Evolutionary conservation across 257 asterid species (phyloP), one percentile per base, ranked within the genome.

Genomic region (Galeopsis tetrahit): DNA sequence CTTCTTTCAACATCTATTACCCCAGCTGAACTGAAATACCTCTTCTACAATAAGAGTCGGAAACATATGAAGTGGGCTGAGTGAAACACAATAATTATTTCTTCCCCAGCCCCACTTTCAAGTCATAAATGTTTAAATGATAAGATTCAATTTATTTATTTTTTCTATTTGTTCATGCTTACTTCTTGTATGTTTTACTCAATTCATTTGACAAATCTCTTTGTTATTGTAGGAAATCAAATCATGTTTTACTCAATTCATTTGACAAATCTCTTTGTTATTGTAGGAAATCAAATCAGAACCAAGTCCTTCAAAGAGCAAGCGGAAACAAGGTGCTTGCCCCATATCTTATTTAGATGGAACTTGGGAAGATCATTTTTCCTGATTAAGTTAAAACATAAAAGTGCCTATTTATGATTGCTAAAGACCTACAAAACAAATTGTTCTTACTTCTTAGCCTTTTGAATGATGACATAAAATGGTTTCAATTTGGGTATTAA

Each of bases 261-360:
- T 40, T 70, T 66, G 32, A 56, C 60, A 56, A 58, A 11, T 69
- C 42, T 33, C 61, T 33, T 56, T 79, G 55, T 46, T 72, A 69
- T 66, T 74, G 74, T 84, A 92, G 98, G 96, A 86, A 75, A 79
- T 43, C 72, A 83, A 69, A 43, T 9, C 82, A 36, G 96, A 90
- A 49, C 42, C 78, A 1, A 74, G 17, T 73, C 76, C 87, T 77
- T 72, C 82, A 48, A 66, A 70, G 68, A 74, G 35, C 77, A 86
- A 79, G 77, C 86, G 74, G 70, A 89, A 82, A 80, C 83, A 78
- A 90, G 96, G 96, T 92, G 69, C 34, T 57, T 76, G 21, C 65
- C 65, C 59, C 53, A 57, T 73, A 34, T 60, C 67, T 14, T 73
- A 65, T 14, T 71, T 36, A 33, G 17, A 35, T 59, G 36, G 52